phyloP scores from a whole-genome alignment of 2,329 filamentous ascomycete species.

The Elsinoe fawcettii region DNA sequence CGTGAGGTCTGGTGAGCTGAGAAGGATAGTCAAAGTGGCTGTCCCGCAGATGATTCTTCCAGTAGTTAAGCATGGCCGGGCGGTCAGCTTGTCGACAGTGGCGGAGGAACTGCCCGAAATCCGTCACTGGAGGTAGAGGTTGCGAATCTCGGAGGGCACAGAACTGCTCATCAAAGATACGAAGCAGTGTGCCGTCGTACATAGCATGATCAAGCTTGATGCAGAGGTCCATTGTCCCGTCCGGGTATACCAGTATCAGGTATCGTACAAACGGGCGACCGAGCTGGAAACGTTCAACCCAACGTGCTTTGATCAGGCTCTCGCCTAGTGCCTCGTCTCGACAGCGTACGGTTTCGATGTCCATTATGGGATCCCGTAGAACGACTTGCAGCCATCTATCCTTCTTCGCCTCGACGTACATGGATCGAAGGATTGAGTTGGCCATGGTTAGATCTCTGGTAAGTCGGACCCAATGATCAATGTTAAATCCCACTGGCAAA shows the following conservation, averaged over 20 bases:
- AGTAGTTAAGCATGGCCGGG: not conserved
- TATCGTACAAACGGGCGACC: constrained; percentile 8
- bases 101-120: not conserved
- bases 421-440: not conserved
- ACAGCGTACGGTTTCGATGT: not conserved
- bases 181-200: constrained; percentile 34
- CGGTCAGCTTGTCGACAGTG: not conserved
- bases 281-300: not conserved
- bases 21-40: not conserved
- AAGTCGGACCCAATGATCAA: not conserved
- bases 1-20: not conserved
- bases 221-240: constrained; percentile 21
- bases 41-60: not conserved
- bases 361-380: not conserved
- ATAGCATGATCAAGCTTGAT: constrained; percentile 32
- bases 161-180: constrained; percentile 33
- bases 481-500: not conserved
- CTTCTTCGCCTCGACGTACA: not conserved
- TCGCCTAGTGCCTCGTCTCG: constrained; percentile 40
- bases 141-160: not conserved
- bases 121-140: not conserved
- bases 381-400: not conserved
- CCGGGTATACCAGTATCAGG: not conserved
- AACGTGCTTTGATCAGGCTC: constrained; percentile 42
- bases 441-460: not conserved